Evolutionary conservation across 768 basidiomycete genomes (phyloP).

Genomic region (Termitomyces sp.): DNA sequence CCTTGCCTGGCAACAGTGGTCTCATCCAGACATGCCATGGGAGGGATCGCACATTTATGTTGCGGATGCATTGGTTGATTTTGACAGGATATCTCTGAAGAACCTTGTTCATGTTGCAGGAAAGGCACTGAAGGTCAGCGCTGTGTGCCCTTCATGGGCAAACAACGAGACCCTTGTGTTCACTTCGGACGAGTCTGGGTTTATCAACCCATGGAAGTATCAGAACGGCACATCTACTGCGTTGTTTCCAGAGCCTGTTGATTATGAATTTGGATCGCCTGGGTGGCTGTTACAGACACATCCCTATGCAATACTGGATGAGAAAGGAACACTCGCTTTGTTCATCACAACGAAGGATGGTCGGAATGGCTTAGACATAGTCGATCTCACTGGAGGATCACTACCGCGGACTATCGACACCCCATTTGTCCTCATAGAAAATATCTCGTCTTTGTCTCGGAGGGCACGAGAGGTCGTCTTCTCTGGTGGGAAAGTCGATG

Average conservation of each 20-base stretch:
- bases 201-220: conserved; percentile 62
- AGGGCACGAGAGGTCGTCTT: conserved; percentile 33
- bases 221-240: conserved; percentile 26
- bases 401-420: conserved; percentile 29
- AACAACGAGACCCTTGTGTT: conserved; percentile 53
- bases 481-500: conserved; percentile 36
- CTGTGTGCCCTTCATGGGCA: conserved; percentile 58
- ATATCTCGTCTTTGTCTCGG: conserved; percentile 29
- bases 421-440: conserved; percentile 38
- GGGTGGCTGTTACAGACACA: conserved; percentile 49
- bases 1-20: conserved; percentile 23
- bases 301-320: conserved; percentile 42
- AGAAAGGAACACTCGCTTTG: conserved; percentile 24
- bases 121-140: conserved; percentile 41
- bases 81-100: conserved; percentile 24
- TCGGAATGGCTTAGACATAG: conserved; percentile 32
- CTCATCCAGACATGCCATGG: conserved; percentile 25
- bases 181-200: conserved; percentile 62
- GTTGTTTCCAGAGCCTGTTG: conserved; percentile 36
- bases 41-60: conserved; percentile 26
- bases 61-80: conserved; percentile 35
- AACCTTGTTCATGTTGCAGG: conserved; percentile 47
- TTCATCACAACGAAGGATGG: conserved; percentile 39
- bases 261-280: conserved; percentile 53
- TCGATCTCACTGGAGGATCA: conserved; percentile 26